Evolutionary conservation across 2,329 filamentous ascomycete genomes (phyloP).

Genomic region (Cadophora gregata): DNA sequence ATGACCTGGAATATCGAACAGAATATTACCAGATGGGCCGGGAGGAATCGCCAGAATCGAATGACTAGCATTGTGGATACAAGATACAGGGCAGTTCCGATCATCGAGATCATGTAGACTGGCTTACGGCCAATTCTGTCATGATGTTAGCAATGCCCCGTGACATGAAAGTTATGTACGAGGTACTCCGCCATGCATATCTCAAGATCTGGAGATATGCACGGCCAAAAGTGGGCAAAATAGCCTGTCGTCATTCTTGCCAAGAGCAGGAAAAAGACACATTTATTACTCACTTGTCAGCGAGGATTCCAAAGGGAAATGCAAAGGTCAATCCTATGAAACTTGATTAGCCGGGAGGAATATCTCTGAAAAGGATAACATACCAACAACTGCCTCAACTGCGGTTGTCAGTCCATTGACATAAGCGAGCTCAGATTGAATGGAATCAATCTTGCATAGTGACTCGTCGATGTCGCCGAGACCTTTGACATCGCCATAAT

Average conservation of each 20-base stretch:
- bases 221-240: slow-evolving; percentile 1
- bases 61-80: background rate
- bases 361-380: background rate
- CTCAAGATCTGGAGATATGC: background rate
- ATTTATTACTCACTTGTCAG: slow-evolving; percentile 15
- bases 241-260: background rate
- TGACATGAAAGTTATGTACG: background rate
- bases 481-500: slow-evolving; percentile 11
- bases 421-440: slow-evolving; percentile 22
- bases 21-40: slow-evolving; percentile 15
- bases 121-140: slow-evolving; percentile 19
- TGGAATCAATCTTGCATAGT: slow-evolving; percentile 18
- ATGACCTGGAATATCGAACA: slow-evolving; percentile 14
- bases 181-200: background rate
- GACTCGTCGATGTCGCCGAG: slow-evolving; percentile 18
- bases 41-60: slow-evolving; percentile 15
- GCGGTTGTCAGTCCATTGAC: slow-evolving; percentile 13
- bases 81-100: slow-evolving; percentile 2
- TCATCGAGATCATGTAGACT: slow-evolving; percentile 13
- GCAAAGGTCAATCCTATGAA: slow-evolving; percentile 10
- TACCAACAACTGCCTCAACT: slow-evolving; percentile 18
- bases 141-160: background rate
- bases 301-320: slow-evolving; percentile 19
- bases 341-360: background rate
- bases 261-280: background rate